These are phyloP conservation scores for Blastobotrys persicus DNA, from an alignment of 1,139 yeast genomes.

Conservation along the genomic window DNA sequence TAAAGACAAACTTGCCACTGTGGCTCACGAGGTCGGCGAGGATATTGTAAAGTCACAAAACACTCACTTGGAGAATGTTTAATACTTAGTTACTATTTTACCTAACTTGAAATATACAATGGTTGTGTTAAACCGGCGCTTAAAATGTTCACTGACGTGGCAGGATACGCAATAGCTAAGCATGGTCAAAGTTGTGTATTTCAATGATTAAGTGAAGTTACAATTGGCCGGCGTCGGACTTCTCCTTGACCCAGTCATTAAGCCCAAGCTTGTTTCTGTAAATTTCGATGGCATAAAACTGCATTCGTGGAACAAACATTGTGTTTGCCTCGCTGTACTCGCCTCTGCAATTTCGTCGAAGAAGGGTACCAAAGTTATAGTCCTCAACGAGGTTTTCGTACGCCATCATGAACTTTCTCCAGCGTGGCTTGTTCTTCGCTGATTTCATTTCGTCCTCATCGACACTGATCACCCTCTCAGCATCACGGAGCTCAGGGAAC, in stretches of 20 bases:
- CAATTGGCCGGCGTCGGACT: slow-evolving; percentile 9
- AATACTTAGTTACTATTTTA: too few species aligned
- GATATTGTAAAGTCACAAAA: slow-evolving; percentile 2
- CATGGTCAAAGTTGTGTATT: too few species aligned
- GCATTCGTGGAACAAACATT: slow-evolving; percentile 87
- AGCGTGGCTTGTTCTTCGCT: slow-evolving; percentile 72
- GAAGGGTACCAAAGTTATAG: slow-evolving; percentile 90
- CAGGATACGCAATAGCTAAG: too few species aligned
- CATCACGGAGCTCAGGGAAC: slow-evolving; percentile 76
- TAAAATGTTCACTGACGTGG: too few species aligned
- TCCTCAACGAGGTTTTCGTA: slow-evolving; percentile 76
- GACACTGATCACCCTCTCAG: slow-evolving; percentile 52
- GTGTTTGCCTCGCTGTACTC: slow-evolving; percentile 86
- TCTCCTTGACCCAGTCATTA: slow-evolving; percentile 78
- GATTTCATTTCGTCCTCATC: slow-evolving; percentile 83
- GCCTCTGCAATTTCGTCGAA: slow-evolving; percentile 64
- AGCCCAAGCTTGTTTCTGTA: slow-evolving; percentile 87
- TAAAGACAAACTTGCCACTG: slow-evolving; percentile 5
- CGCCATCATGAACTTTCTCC: slow-evolving; percentile 85
- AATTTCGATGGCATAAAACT: slow-evolving; percentile 92
- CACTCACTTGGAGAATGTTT: background rate
- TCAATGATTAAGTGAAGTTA: too few species aligned
- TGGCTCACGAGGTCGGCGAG: slow-evolving; percentile 8
- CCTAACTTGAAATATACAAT: too few species aligned
- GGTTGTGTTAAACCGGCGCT: too few species aligned